Evolutionary conservation across 176 grass and related monocot genomes (phyloP), one percentile per base, ranked within the genome.

Genomic region (Pontederia crassipes): DNA sequence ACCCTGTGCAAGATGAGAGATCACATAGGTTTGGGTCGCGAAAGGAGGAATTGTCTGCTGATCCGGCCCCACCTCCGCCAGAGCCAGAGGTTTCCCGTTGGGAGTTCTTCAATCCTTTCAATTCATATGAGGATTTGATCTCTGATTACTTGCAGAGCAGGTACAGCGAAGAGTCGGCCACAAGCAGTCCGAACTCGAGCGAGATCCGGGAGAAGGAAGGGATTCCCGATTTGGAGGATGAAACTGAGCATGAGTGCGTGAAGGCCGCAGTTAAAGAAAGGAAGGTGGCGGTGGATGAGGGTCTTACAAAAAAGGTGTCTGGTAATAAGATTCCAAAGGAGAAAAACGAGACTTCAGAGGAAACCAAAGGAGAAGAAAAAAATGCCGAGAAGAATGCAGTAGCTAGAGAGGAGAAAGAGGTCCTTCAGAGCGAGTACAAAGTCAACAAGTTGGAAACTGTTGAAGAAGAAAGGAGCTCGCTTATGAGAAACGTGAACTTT

Each of bases 201-300:
- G 90, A 95, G 74, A 77, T 95, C 32, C 83, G 90, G 65, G 85
- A 89, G 56, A 83, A 83, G 62, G 90, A 95, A 69, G 90, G 86
- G 17, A 95, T 95, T 47, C 90, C 90, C 48, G 86, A 95, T 62
- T 70, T 95, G 57, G 90, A 95, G 62, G 90, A 95, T 72, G 90
- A 95, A 59, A 89, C 90, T 8, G 90, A 95, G 48, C 77, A 67
- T 11, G 90, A 95, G 77, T 84, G 77, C 0, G 72, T 84, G 63
- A 74, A 78, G 77, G 80, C 66, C 46, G 75, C 79, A 4, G 51
- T 48, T 6, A 83, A 78, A 45, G 75, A 71, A 24, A 24, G 20
- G 75, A 80, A 86, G 68, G 80, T 61, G 32, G 73, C 74, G 8
- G 17, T 17, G 27, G 62, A 65, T 65, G 50, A 15, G 20, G 62